These are phyloP conservation scores for Penicillium sp. DNA, from an alignment of 2,329 filamentous ascomycete species.

Conservation along the genomic window DNA sequence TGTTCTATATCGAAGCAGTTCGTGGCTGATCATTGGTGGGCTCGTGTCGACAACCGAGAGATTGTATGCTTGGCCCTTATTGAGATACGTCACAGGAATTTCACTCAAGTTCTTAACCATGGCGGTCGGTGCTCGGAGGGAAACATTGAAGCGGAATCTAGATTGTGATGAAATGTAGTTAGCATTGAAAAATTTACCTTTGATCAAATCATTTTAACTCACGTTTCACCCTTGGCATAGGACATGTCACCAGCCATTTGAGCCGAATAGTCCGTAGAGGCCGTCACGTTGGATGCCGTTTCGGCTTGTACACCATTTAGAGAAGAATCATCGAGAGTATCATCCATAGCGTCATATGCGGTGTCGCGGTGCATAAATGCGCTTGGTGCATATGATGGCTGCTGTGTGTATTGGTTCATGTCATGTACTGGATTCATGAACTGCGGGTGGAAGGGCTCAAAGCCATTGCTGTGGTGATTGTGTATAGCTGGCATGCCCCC, in stretches of 20 bases:
- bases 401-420: conserved; percentile 70
- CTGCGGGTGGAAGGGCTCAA: conserved; percentile 62
- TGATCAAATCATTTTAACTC: conserved; percentile 34
- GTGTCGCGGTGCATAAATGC: conserved; percentile 79
- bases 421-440: conserved; percentile 60
- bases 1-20: conserved; percentile 75
- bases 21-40: conserved; percentile 58
- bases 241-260: conserved; percentile 23
- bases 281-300: conserved; percentile 49
- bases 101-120: conserved; percentile 87
- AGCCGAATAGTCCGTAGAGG: conserved; percentile 32
- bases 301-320: conserved; percentile 59
- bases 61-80: conserved; percentile 94
- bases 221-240: conserved; percentile 54
- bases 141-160: conserved; percentile 84
- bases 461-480: conserved; percentile 58
- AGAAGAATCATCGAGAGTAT: conserved; percentile 64
- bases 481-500: conserved; percentile 68
- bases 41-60: conserved; percentile 78
- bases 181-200: conserved; percentile 5
- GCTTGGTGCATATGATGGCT: conserved; percentile 67
- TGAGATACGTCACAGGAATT: conserved; percentile 95
- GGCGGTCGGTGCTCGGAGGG: conserved; percentile 88
- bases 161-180: conserved; percentile 6
- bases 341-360: conserved; percentile 75